Base-by-base conservation (phyloP, 768 basidiomycete genomes). In the Chalciporus piperatus region DNA sequence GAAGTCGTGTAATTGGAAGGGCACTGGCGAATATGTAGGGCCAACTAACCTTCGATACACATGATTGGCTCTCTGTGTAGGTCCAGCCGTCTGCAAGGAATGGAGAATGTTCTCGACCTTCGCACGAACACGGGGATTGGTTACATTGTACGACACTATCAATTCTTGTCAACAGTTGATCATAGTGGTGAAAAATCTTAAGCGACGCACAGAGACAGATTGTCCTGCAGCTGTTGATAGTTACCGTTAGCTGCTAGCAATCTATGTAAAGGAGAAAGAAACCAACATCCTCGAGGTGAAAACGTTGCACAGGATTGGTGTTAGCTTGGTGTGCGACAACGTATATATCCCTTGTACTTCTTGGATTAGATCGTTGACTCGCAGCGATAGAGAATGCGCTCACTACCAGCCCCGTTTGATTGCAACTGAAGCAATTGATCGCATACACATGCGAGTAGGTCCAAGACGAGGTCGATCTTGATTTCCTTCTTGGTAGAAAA, bases 201-300 rank as follows among this genome's bases (percentile, higher is more conserved):
- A 39, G 19, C 52, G 6, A 72, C 78, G 41, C 60, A 83, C 83
- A 54, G 28, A 83, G 59, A 50, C 74, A 76, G 9, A 83, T 55
- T 9, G 72, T 69, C 53, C 72, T 69, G 56, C 78, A 82, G 17
- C 82, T 83, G 40, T 32, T 17, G 23, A 47, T 42, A 5, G 13
- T n/a, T 6, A 6, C 50, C 38, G 14, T 40, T 12, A 58, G 50
- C 44, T 4, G 22, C 23, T 9, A 12, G 25, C 28, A 39, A 19
- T 41, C 16, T 3, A 11, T 8, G 22, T 2, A 43, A 52, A 48
- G 3, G 28, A 51, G 19, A 32, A 32, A 12, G 0, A 19, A 11
- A 68, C 80, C 54, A 55, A 82, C 81, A 82, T 64, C 41, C 81
- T 71, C n/a, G 73, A 67, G 7, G 74, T 71, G 52, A 78, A 82